Base-by-base conservation (phyloP, 495 filamentous ascomycete species). In the Sphaerosporella brunnea region DNA sequence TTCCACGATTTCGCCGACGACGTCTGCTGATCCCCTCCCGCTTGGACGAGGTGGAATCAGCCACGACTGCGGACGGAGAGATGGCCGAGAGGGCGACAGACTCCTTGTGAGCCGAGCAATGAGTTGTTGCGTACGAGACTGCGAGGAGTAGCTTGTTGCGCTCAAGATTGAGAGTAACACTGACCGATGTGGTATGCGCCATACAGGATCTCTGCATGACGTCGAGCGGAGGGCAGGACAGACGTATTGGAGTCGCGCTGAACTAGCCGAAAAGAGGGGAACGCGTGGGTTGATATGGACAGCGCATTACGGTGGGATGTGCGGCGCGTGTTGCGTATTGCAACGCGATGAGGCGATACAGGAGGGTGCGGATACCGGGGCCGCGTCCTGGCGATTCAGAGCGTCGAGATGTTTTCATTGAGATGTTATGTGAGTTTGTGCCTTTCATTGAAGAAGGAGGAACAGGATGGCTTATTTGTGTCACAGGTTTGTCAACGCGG, bases 401-500 rank as follows among this genome's bases (percentile, higher is more conserved):
- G 65, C 0, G 59, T 95, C 23, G 75, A 83, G 57, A 92, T 86
- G 79, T 86, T 85, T 61, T 75, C 70, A 47, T 64, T 93, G 8
- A 69, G 67, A 30, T 74, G 81, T 55, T 75, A 75, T 3, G 87
- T 97, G 85, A 78, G 58, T 61, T 66, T 52, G 13, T 35, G 5
- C 13, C 25, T n/a, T 21, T 48, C 20, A 16, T 26, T 35, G 13
- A 13, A 16, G 39, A 36, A 15, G 37, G n/a, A 19, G 23, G 25
- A 4, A 24, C 25, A 40, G 55, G 38, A 60, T 32, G 26, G 45
- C 30, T 28, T 26, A n/a, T n/a, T n/a, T n/a, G n/a, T n/a, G n/a
- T n/a, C n/a, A n/a, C n/a, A 80, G 77, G 74, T 84, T 88, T 59
- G 69, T 95, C 51, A 86, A 82, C 54, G 69, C 72, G 8, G 82